Percentiles rank a stretch among this genome's conserved stretches.
Evolutionary conservation across 441 rosid species (phyloP).

Genomic region (Macaranga tanarius): DNA sequence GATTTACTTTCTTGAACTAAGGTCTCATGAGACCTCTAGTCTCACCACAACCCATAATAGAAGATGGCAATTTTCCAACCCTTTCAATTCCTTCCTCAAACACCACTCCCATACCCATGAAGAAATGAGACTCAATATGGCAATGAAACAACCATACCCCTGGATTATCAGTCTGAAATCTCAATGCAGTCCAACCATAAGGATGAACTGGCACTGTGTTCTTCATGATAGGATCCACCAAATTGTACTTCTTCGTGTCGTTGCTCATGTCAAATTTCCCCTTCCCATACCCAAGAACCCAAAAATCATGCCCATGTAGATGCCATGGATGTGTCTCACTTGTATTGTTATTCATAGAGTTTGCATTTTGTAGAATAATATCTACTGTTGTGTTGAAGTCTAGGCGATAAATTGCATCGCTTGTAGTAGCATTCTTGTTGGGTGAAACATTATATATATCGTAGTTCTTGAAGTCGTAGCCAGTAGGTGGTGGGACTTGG

Average conservation of each 20-base stretch:
- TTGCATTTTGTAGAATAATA: conserved; percentile 64
- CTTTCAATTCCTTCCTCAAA: conserved; percentile 59
- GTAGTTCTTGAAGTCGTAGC: conserved; percentile 34
- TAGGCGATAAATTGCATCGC: conserved; percentile 46
- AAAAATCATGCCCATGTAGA: conserved; percentile 83
- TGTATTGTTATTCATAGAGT: conserved; percentile 27
- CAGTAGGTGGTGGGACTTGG: conserved; percentile 47
- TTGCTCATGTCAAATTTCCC: conserved; percentile 48
- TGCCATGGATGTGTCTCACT: conserved; percentile 95
- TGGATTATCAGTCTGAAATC: conserved; percentile 64
- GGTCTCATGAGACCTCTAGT: conserved; percentile 18
- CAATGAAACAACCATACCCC: conserved; percentile 79
- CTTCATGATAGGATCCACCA: conserved; percentile 67
- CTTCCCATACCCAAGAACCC: conserved; percentile 66
- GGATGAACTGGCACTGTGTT: conserved; percentile 74
- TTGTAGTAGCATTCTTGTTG: conserved; percentile 40
- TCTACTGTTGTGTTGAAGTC: conserved; percentile 57
- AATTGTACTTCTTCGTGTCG: conserved; percentile 43
- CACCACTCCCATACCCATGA: conserved; percentile 71
- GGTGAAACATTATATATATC: conserved; percentile 19
- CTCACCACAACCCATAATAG: conserved; percentile 65
- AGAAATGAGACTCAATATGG: conserved; percentile 72
- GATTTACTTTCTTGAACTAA: not conserved
- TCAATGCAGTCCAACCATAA: conserved; percentile 66
- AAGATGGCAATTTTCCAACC: conserved; percentile 53